A percentile compares a stretch with the other conserved stretches of the same genome.
phyloP scores from a whole-genome alignment of 139 green algal species.

The Chlamydomonas sp. region DNA sequence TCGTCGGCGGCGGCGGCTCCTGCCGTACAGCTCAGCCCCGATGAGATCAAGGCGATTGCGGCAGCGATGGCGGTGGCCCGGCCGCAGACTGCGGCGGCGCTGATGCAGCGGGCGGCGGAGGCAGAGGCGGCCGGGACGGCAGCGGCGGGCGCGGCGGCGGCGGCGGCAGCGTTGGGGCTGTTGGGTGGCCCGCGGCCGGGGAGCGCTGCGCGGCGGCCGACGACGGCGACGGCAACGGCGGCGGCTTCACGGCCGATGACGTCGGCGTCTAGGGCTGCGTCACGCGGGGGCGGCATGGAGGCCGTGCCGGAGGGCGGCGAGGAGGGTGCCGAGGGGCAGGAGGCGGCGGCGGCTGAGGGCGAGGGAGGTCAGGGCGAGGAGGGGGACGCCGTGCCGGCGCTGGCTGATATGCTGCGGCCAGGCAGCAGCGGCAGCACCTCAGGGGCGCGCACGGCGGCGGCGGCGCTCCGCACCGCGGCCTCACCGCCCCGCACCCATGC shows the following conservation, averaged over 20 bases:
- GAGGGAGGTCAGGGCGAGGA: too few relatives aligned
- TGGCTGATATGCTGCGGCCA: background rate
- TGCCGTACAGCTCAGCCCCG: background rate
- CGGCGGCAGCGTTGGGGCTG: too few relatives aligned
- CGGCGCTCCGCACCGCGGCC: background rate
- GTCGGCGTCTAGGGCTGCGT: too few relatives aligned
- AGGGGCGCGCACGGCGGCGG: too few relatives aligned
- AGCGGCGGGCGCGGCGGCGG: too few relatives aligned
- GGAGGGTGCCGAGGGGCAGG: background rate
- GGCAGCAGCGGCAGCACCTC: too few relatives aligned
- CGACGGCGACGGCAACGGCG: too few relatives aligned
- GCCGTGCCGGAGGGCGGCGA: background rate
- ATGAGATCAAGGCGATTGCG: conserved; percentile 8
- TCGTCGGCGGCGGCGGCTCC: background rate
- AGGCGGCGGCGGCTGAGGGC: background rate
- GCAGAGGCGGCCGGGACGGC: background rate
- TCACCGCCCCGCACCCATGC: background rate
- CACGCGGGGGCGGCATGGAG: too few relatives aligned
- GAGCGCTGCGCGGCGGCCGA: too few relatives aligned
- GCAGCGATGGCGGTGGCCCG: conserved; percentile 6
- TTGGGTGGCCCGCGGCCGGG: too few relatives aligned
- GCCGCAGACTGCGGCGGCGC: background rate
- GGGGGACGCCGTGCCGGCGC: background rate
- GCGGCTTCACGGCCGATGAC: too few relatives aligned
- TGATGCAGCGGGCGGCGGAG: background rate